These are phyloP conservation scores for Phytophthora pisi DNA, from an alignment of 352 stramenopile genomes.

Conservation along the genomic window DNA sequence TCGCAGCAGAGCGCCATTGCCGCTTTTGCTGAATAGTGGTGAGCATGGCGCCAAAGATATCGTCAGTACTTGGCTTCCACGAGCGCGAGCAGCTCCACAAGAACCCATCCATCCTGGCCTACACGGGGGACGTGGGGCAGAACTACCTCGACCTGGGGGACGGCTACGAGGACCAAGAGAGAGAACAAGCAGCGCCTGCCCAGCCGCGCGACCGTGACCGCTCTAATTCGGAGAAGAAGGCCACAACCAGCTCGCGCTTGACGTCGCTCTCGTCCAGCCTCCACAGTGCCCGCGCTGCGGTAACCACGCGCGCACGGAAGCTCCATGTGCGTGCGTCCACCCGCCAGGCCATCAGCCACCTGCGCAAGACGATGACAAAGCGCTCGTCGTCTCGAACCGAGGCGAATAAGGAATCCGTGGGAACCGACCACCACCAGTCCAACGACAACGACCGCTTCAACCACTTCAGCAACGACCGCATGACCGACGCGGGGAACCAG, in stretches of 20 bases:
- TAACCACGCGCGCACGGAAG: conserved; percentile 22
- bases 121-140: conserved; percentile 31
- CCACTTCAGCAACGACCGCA: conserved; percentile 12
- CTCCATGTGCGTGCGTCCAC: conserved; percentile 37
- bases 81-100: conserved; percentile 33
- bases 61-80: conserved; percentile 23
- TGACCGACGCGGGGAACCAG: background rate
- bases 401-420: background rate
- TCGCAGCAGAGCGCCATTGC: conserved; percentile 7
- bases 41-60: conserved; percentile 34
- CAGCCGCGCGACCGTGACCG: background rate
- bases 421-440: background rate
- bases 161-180: conserved; percentile 17
- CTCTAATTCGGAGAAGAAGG: conserved; percentile 4
- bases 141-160: conserved; percentile 33
- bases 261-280: conserved; percentile 32
- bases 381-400: conserved; percentile 1
- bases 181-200: background rate
- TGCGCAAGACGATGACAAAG: conserved; percentile 27
- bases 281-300: conserved; percentile 16
- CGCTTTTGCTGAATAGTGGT: conserved; percentile 20
- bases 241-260: conserved; percentile 11
- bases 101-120: conserved; percentile 34
- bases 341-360: conserved; percentile 24
- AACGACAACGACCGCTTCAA: conserved; percentile 23